Conservation (phyloP, 371 early-diverging fungal species). For the Lichtheimia ramosa region DNA sequence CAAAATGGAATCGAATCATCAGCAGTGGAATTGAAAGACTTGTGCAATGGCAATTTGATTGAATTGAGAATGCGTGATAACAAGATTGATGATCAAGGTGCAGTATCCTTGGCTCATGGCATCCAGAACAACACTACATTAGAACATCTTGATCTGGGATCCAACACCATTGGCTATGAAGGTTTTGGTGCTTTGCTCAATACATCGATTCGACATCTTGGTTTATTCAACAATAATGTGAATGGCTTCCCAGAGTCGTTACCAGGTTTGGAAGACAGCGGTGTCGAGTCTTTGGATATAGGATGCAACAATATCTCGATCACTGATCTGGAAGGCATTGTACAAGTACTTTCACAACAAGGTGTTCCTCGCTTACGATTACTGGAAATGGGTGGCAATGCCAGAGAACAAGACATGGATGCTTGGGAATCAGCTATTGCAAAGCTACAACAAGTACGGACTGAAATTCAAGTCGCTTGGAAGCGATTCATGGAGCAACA, state of each 20-base stretch:
- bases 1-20: conserved; percentile 49
- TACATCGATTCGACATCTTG: conserved; percentile 42
- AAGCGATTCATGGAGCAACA: conserved; percentile 19
- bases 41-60: conserved; percentile 13
- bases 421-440: conserved; percentile 50
- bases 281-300: conserved; percentile 45
- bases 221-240: conserved; percentile 53
- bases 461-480: conserved; percentile 38
- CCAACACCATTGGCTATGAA: conserved; percentile 42
- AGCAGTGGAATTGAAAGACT: conserved; percentile 17
- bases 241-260: conserved; percentile 39
- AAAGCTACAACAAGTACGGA: conserved; percentile 30
- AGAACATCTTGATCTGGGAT: conserved; percentile 50
- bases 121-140: conserved; percentile 3
- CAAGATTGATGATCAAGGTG: conserved; percentile 54
- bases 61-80: conserved; percentile 54
- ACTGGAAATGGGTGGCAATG: conserved; percentile 65
- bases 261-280: conserved; percentile 30
- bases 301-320: conserved; percentile 56
- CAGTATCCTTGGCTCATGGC: conserved; percentile 29
- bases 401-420: conserved; percentile 37
- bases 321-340: conserved; percentile 47
- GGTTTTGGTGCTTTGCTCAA: conserved; percentile 44
- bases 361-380: conserved; percentile 46
- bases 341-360: conserved; percentile 39